Conservation (phyloP, 2,329 filamentous ascomycete species). For the Dothistroma septosporum region DNA sequence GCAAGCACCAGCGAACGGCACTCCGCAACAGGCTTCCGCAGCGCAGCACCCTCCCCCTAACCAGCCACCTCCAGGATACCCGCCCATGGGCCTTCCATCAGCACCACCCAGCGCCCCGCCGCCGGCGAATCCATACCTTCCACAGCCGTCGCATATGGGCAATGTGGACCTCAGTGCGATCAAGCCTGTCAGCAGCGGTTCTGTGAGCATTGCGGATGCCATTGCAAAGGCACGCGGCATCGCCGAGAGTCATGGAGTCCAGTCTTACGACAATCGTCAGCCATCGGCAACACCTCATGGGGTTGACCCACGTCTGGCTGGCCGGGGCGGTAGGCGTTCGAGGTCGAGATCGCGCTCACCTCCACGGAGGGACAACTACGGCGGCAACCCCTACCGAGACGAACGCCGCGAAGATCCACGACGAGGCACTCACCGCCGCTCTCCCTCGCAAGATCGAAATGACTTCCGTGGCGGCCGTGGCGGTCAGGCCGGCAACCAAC, state of each 20-base stretch:
- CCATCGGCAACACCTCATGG: conserved; percentile 27
- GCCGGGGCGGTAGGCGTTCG: conserved; percentile 58
- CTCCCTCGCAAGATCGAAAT: conserved; percentile 59
- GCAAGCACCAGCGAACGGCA: conserved; percentile 40
- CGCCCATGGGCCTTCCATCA: conserved; percentile 35
- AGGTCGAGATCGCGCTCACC: conserved; percentile 68
- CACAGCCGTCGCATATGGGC: conserved; percentile 68
- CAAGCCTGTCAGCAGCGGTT: conserved; percentile 73
- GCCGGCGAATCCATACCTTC: conserved; percentile 43
- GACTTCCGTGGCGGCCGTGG: conserved; percentile 26
- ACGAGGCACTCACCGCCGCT: conserved; percentile 58
- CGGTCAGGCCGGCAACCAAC: conserved; percentile 48
- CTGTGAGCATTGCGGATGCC: conserved; percentile 77
- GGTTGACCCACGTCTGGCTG: conserved; percentile 46
- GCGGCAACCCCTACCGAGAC: conserved; percentile 71
- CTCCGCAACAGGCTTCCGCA: conserved; percentile 40
- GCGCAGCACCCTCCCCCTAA: conserved; percentile 42
- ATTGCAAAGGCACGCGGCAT: conserved; percentile 80
- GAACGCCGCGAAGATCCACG: conserved; percentile 70
- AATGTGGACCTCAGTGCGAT: conserved; percentile 76
- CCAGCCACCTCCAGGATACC: conserved; percentile 42
- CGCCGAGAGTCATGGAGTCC: conserved; percentile 71
- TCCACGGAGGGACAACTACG: conserved; percentile 62
- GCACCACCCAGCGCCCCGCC: conserved; percentile 36
- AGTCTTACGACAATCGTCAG: conserved; percentile 39